phyloP scores from a whole-genome alignment of 2,329 filamentous ascomycete genomes.

The Tothia fuscella region DNA sequence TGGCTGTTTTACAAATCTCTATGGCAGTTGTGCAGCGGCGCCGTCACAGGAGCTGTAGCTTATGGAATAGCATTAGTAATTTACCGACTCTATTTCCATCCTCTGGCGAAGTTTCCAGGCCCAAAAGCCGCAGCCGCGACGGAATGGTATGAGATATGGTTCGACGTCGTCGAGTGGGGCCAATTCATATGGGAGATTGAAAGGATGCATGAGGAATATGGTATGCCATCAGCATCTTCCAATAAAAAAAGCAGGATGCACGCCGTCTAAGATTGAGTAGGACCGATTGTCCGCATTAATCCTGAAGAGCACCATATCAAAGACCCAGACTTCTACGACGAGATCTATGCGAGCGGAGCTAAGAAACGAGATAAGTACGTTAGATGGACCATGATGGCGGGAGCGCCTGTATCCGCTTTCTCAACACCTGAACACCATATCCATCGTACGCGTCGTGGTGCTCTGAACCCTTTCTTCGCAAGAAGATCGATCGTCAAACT shows the following conservation, averaged over 20 bases:
- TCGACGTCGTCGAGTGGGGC: background rate
- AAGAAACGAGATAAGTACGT: background rate
- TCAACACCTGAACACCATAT: constrained; percentile 9
- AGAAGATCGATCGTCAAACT: constrained; percentile 18
- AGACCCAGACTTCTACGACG: constrained; percentile 11
- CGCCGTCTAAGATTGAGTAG: constrained; percentile 8
- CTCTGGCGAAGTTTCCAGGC: constrained; percentile 8
- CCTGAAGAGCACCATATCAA: constrained; percentile 16
- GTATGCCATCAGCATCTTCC: constrained; percentile 1
- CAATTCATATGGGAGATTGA: constrained; percentile 7
- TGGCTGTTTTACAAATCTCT: no score
- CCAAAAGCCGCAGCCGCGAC: constrained; percentile 8
- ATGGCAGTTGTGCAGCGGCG: no score
- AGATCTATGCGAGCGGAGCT: background rate
- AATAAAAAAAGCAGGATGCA: background rate
- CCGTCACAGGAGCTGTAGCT: background rate
- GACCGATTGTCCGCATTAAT: constrained; percentile 18
- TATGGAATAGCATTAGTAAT: constrained; percentile 6
- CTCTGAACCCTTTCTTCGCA: constrained; percentile 23
- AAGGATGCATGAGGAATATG: constrained; percentile 9
- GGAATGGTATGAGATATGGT: constrained; percentile 7
- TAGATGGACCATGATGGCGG: background rate
- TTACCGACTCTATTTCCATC: constrained; percentile 9
- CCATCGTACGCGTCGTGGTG: constrained; percentile 21
- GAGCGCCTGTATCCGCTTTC: background rate